Percentiles rank a stretch among this genome's conserved stretches.
These are phyloP conservation scores for Puccinia hordei DNA, from an alignment of 1,284 basidiomycete species.

Conservation along the genomic window DNA sequence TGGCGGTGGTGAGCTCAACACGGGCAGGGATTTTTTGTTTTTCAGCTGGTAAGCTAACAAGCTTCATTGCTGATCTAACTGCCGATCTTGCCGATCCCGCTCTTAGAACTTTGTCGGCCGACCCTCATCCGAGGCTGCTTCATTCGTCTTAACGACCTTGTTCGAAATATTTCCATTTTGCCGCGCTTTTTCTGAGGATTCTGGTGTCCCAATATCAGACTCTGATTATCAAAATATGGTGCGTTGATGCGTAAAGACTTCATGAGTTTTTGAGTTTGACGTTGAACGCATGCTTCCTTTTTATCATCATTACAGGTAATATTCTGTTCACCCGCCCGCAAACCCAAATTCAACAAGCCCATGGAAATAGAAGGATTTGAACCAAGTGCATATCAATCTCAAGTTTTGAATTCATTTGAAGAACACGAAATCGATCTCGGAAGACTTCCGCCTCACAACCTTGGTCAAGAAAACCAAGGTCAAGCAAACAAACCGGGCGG, in stretches of 20 bases:
- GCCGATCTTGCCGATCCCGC: conserved; percentile 41
- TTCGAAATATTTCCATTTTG: conserved; percentile 71
- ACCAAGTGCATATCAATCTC: conserved; percentile 31
- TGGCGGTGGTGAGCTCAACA: conserved; percentile 72
- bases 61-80: neutral
- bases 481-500: neutral
- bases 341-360: conserved; percentile 34
- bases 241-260: conserved; percentile 28
- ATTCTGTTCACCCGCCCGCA: conserved; percentile 30
- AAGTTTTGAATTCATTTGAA: conserved; percentile 49
- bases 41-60: neutral
- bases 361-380: conserved; percentile 26
- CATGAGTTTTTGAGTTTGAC: neutral
- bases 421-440: conserved; percentile 51
- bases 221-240: conserved; percentile 53
- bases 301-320: conserved; percentile 18
- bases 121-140: conserved; percentile 67
- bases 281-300: neutral
- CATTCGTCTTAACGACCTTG: conserved; percentile 71
- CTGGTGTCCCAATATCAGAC: neutral
- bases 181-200: conserved; percentile 74
- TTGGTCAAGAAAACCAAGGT: neutral
- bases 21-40: neutral
- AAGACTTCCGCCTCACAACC: neutral
- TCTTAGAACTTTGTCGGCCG: conserved; percentile 72